These are phyloP conservation scores for Komagataella kurtzmanii DNA, from an alignment of 805 yeast genomes.

Conservation along the genomic window DNA sequence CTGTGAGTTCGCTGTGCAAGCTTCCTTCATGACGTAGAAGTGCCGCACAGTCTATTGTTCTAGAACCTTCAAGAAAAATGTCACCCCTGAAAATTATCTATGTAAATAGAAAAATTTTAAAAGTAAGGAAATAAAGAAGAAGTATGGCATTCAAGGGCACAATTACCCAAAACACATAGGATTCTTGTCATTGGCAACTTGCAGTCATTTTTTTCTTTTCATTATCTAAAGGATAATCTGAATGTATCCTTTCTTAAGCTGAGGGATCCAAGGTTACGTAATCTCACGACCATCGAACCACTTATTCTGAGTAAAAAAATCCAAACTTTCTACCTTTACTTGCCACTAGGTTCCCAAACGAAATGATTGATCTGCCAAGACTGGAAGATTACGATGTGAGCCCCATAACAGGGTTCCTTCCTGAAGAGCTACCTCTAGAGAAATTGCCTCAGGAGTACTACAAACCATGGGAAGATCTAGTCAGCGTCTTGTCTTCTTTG, in stretches of 20 bases:
- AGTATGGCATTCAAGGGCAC: not conserved
- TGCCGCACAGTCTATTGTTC: not conserved
- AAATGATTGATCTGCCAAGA: conserved; percentile 24
- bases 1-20: not conserved
- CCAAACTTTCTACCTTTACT: not conserved
- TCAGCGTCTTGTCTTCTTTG: conserved; percentile 55
- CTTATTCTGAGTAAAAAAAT: not conserved
- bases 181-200: not conserved
- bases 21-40: not conserved
- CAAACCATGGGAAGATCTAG: conserved; percentile 68
- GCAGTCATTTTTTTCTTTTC: not conserved
- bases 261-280: not conserved
- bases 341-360: not conserved
- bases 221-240: not conserved
- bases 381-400: conserved; percentile 61
- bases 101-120: not conserved
- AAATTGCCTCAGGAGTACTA: conserved; percentile 49
- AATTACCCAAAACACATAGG: not conserved
- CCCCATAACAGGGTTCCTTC: conserved; percentile 65
- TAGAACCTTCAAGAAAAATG: not conserved
- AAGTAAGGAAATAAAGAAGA: not conserved
- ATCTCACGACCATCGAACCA: not conserved
- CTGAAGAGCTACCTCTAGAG: conserved; percentile 49
- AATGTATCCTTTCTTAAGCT: not conserved
- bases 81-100: not conserved